These are phyloP conservation scores for Aegilops tauschii DNA, from an alignment of 176 grass and related monocot species.

Conservation along the genomic window DNA sequence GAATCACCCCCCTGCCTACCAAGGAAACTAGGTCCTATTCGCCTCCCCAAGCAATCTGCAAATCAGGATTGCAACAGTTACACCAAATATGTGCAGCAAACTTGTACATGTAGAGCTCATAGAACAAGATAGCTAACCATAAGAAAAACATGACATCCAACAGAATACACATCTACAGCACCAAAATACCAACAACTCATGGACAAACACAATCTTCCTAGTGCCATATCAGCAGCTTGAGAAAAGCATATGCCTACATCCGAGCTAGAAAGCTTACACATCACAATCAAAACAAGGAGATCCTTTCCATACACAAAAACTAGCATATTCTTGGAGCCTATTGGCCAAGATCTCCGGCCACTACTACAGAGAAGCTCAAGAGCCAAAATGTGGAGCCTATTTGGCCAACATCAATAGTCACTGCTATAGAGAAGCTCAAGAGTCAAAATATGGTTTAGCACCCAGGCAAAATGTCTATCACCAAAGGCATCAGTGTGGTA, in stretches of 20 bases:
- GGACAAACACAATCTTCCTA: not conserved
- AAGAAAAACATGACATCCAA: slow-evolving; percentile 25
- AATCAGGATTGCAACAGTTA: slow-evolving; percentile 25
- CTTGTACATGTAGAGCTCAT: not conserved
- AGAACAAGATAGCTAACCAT: slow-evolving; percentile 2
- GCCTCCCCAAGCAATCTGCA: slow-evolving; percentile 88
- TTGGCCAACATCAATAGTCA: not conserved
- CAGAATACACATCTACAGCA: not conserved
- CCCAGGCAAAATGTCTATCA: not conserved
- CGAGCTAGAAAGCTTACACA: not conserved
- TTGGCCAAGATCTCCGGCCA: not conserved
- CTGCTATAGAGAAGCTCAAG: slow-evolving; percentile 2
- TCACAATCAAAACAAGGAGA: not conserved
- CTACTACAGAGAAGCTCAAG: slow-evolving; percentile 4
- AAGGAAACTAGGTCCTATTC: slow-evolving; percentile 88
- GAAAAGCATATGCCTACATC: slow-evolving; percentile 15
- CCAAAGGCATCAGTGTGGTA: not conserved
- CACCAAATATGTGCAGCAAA: slow-evolving; percentile 1
- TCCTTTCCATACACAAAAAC: not conserved
- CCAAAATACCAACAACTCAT: slow-evolving; percentile 3
- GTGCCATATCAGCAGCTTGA: not conserved
- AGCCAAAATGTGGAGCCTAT: not conserved
- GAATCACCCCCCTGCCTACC: slow-evolving; percentile 70
- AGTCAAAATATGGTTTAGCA: not conserved
- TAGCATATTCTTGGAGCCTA: not conserved